These are phyloP conservation scores for Kandelia obovata DNA, from an alignment of 345 rosid species.

Conservation along the genomic window DNA sequence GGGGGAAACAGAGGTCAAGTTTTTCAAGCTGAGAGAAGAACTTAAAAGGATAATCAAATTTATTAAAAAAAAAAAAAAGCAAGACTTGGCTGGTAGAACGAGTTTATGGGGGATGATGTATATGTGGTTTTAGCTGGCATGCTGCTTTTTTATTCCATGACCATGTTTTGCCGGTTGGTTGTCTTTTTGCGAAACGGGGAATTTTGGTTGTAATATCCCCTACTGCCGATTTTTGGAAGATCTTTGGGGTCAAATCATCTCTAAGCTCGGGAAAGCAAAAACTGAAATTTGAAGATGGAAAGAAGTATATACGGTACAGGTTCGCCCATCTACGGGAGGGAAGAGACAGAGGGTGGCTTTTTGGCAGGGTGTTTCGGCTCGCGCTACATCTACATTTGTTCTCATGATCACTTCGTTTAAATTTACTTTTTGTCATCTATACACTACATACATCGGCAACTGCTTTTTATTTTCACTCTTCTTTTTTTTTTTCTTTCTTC, in stretches of 20 bases:
- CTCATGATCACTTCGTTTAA: background rate
- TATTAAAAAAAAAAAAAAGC: background rate
- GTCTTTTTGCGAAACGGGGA: conserved; percentile 14
- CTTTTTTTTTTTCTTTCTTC: conserved; percentile 4
- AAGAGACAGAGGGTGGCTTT: conserved; percentile 1
- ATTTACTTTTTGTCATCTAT: background rate
- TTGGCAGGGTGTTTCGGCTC: conserved; percentile 15
- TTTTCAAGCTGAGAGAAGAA: background rate
- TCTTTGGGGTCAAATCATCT: conserved; percentile 26
- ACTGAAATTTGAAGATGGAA: conserved; percentile 3
- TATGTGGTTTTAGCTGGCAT: conserved; percentile 6
- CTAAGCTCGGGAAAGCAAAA: background rate
- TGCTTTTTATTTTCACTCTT: conserved; percentile 16
- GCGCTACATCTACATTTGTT: conserved; percentile 12
- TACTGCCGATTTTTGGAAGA: conserved; percentile 20
- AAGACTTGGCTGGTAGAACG: conserved; percentile 20
- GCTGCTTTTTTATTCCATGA: conserved; percentile 1
- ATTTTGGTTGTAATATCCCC: conserved; percentile 22
- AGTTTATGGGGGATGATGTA: conserved; percentile 14
- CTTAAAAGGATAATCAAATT: background rate
- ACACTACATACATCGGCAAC: conserved; percentile 1
- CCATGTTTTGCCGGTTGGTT: conserved; percentile 3
- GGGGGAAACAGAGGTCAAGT: background rate
- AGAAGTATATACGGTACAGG: background rate
- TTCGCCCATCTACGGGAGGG: no score